phyloP scores from a whole-genome alignment of 768 basidiomycete species.

The Phylloporus sp. region DNA sequence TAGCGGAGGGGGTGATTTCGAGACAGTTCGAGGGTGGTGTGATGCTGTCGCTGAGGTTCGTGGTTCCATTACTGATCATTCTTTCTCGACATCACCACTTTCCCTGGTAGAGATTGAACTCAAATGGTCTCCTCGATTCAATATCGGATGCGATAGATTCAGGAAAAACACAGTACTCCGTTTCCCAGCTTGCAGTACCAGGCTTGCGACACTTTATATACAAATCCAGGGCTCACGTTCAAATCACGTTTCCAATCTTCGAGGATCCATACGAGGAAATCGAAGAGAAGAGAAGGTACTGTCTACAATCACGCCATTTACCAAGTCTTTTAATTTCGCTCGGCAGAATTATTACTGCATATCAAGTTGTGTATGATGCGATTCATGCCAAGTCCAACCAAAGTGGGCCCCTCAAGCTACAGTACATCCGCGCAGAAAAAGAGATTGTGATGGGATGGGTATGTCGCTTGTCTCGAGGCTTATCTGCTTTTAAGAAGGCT shows the following conservation, averaged over 20 bases:
- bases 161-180: slow-evolving; percentile 58
- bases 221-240: slow-evolving; percentile 86
- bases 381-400: slow-evolving; percentile 90
- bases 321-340: slow-evolving; percentile 6
- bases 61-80: background rate
- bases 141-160: slow-evolving; percentile 46
- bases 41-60: slow-evolving; percentile 58
- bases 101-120: slow-evolving; percentile 53
- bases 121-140: slow-evolving; percentile 52
- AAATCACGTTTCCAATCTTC: slow-evolving; percentile 81
- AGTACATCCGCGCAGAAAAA: slow-evolving; percentile 79
- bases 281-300: slow-evolving; percentile 59
- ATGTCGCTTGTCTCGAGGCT: slow-evolving; percentile 23
- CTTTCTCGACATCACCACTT: background rate
- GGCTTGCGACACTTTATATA: slow-evolving; percentile 94
- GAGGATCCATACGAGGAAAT: slow-evolving; percentile 77
- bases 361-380: slow-evolving; percentile 83
- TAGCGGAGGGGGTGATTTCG: slow-evolving; percentile 80
- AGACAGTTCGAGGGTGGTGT: slow-evolving; percentile 76
- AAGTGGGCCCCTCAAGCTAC: slow-evolving; percentile 73
- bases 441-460: slow-evolving; percentile 97
- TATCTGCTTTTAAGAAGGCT: background rate
- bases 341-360: slow-evolving; percentile 74
- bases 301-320: background rate
- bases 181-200: slow-evolving; percentile 78